Base-by-base conservation (phyloP, 1,139 yeast species). In the Insectozyma bohioensis region DNA sequence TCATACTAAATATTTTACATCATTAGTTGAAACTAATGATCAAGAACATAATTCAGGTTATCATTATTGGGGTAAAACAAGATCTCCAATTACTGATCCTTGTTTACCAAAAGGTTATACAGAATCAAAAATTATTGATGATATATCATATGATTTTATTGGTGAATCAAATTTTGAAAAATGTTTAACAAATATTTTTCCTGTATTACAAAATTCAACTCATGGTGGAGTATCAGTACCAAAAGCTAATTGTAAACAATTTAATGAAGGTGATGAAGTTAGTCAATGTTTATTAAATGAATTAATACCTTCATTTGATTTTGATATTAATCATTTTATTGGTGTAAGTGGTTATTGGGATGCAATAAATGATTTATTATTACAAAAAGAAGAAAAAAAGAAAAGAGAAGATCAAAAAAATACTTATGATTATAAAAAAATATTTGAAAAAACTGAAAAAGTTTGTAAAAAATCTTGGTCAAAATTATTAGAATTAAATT, bases 291-390 rank as follows among this genome's bases (percentile, higher is more conserved):
- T 78, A n/a, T 51, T 76, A 26, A 63, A 62, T 34, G 80, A 78
- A 39, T 51, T 65, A 26, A 67, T 76, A 12, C 95, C 95, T 0
- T 71, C 78, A 2, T 78, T 85, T 56, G 86, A 81, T 45, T 80
- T 84, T 46, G 79, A 73, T 34, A 61, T 77, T 24, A 78, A 80
- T 44, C 80, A 78, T 43, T 85, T 85, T 42, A 71, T 82, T 19
- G 95, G 94, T 0, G 87, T 86, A 2, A 80, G 88, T 46, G 95
- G 88, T 26, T 85, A 83, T 56, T 85, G 88, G 85, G 85, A 84
- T 51, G 77, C 87, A 3, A 65, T 82, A 7, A 71, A 72, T 15
- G 68, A 67, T 21, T 62, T 80, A 3, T 54, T 67, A 24, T 53
- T 59, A 2, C 60, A 63, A 35, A 54, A 54, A 13, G 45, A 46